A percentile compares a stretch with the other conserved stretches of the same genome.
phyloP scores from a whole-genome alignment of 768 basidiomycete genomes.

The Phylloporus sp. region DNA sequence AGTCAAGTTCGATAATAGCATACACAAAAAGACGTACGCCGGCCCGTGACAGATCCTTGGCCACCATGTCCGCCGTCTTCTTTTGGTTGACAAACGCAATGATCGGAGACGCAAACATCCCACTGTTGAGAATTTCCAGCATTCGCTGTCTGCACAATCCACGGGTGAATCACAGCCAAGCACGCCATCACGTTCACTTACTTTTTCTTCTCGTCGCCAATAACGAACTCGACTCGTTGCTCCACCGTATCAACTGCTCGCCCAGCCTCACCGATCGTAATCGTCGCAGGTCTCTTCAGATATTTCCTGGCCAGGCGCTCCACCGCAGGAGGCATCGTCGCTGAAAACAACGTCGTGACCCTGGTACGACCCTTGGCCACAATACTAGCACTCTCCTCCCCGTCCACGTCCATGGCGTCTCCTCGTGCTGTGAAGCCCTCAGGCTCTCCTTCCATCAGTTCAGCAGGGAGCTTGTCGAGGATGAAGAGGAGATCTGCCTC shows the following conservation, averaged over 20 bases:
- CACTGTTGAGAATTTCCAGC: conserved; percentile 89
- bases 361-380: conserved; percentile 64
- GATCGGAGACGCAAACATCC: conserved; percentile 80
- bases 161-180: conserved; percentile 5
- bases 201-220: conserved; percentile 96
- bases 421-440: conserved; percentile 15
- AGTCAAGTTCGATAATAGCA: background rate
- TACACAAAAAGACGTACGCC: conserved; percentile 53
- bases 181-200: conserved; percentile 34
- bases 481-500: conserved; percentile 94
- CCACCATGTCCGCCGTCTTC: conserved; percentile 98
- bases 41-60: conserved; percentile 86
- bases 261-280: conserved; percentile 97
- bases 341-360: conserved; percentile 96
- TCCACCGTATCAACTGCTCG: conserved; percentile 98
- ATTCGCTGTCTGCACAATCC: conserved; percentile 57
- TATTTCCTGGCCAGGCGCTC: conserved; percentile 94
- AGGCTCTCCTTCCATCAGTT: conserved; percentile 79
- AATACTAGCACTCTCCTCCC: conserved; percentile 46
- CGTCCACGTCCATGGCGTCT: conserved; percentile 76
- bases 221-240: conserved; percentile 90
- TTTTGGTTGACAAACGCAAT: conserved; percentile 99
- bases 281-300: conserved; percentile 84
- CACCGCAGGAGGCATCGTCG: conserved; percentile 98
- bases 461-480: conserved; percentile 83